Conservation (phyloP, 202 grass and related monocot genomes). For the Hordeum pubiflorum region DNA sequence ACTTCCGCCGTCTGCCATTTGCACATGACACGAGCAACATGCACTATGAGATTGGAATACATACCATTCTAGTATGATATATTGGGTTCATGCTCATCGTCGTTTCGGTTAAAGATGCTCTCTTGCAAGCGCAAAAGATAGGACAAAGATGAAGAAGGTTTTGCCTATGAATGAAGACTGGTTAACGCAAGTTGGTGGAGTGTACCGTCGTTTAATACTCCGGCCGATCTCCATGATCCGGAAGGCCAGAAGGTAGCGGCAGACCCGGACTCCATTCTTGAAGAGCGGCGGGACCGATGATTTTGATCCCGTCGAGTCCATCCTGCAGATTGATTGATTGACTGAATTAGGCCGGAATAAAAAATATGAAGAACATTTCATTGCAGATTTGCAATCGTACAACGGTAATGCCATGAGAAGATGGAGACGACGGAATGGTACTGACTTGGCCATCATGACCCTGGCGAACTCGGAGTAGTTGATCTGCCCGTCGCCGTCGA, state of each 20-base stretch:
- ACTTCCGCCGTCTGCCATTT: slow-evolving; percentile 1
- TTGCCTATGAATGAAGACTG: neutral
- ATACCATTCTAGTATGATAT: neutral
- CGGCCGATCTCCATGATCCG: neutral
- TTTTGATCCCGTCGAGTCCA: neutral
- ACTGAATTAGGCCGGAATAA: neutral
- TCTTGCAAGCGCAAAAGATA: neutral
- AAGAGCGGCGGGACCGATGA: neutral
- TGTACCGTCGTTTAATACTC: slow-evolving; percentile 4
- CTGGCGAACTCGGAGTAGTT: slow-evolving; percentile 53
- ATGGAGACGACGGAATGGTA: neutral
- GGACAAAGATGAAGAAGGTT: neutral
- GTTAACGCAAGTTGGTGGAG: neutral
- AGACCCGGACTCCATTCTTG: neutral
- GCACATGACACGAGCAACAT: neutral
- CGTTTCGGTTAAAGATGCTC: neutral
- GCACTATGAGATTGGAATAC: neutral
- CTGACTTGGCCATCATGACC: slow-evolving; percentile 47
- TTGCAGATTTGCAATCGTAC: neutral
- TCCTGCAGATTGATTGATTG: neutral
- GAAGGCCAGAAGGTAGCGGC: slow-evolving; percentile 15
- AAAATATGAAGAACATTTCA: neutral
- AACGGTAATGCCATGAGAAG: neutral
- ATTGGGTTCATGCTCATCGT: no score
- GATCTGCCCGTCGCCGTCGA: slow-evolving; percentile 58